These are phyloP conservation scores for Mucor irregularis DNA, from an alignment of 371 early-diverging fungal genomes.

Conservation along the genomic window DNA sequence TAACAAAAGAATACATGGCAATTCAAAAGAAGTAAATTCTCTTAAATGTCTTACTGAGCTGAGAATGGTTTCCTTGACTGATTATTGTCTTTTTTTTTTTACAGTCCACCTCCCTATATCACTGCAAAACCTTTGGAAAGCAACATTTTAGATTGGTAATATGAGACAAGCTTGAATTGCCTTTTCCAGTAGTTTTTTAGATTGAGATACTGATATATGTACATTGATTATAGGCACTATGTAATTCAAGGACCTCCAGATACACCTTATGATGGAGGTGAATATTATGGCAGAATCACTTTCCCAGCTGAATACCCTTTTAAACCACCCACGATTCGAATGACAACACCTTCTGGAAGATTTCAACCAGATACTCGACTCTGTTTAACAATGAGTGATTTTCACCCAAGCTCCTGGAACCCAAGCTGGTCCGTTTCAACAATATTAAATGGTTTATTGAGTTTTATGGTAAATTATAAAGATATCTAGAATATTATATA, in stretches of 20 bases:
- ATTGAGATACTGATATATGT: not conserved
- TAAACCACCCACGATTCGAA: conserved; percentile 93
- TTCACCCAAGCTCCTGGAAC: conserved; percentile 94
- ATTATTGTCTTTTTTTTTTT: conserved; percentile 22
- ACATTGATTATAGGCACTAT: conserved; percentile 75
- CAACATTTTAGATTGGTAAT: conserved; percentile 95
- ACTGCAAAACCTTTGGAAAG: conserved; percentile 89
- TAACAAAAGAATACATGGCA: conserved; percentile 89
- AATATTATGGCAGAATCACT: conserved; percentile 93
- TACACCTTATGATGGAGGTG: conserved; percentile 89
- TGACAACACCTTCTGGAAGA: conserved; percentile 91
- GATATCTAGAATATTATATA: no score
- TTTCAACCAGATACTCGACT: conserved; percentile 90
- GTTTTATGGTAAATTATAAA: conserved; percentile 97
- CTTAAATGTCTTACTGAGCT: not conserved
- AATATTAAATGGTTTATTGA: conserved; percentile 91
- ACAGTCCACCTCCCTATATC: conserved; percentile 70
- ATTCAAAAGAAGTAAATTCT: conserved; percentile 60
- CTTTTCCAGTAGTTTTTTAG: not conserved
- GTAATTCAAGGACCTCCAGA: conserved; percentile 93
- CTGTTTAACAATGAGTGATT: conserved; percentile 95
- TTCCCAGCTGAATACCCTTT: conserved; percentile 97
- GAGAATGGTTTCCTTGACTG: not conserved
- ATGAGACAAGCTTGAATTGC: no score
- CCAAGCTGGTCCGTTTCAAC: conserved; percentile 96